Conservation (phyloP, 331 rosid species). For the Quercus lobata region DNA sequence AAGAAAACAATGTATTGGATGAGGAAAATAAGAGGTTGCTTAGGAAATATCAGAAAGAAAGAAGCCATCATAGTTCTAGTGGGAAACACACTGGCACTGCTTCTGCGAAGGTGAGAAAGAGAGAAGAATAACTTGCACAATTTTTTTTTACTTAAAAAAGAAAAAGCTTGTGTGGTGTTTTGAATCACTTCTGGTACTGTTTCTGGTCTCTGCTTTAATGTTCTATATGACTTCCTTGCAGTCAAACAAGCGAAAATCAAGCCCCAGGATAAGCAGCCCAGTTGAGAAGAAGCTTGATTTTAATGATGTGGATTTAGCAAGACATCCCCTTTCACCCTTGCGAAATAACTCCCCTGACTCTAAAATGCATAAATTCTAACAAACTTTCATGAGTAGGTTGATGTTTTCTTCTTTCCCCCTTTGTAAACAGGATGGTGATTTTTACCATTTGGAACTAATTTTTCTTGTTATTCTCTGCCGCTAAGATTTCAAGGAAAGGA, state of each 20-base stretch:
- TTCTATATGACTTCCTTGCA: conserved; percentile 34
- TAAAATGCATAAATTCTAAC: conserved; percentile 52
- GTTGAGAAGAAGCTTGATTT: conserved; percentile 61
- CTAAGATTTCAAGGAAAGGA: not conserved
- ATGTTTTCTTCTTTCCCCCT: conserved; percentile 12
- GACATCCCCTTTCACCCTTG: conserved; percentile 79
- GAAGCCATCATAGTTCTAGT: conserved; percentile 44
- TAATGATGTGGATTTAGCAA: conserved; percentile 42
- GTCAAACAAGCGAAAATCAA: conserved; percentile 83
- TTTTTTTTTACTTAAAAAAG: not conserved
- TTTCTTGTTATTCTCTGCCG: not conserved
- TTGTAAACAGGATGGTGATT: not conserved
- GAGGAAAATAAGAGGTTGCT: conserved; percentile 59
- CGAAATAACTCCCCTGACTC: conserved; percentile 58
- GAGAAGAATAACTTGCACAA: not conserved
- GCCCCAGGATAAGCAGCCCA: conserved; percentile 50
- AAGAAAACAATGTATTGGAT: conserved; percentile 58
- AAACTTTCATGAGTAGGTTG: not conserved
- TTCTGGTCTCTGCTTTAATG: not conserved
- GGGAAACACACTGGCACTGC: conserved; percentile 53
- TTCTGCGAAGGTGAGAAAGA: conserved; percentile 63
- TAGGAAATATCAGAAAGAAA: conserved; percentile 45
- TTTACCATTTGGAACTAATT: not conserved
- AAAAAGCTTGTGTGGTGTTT: not conserved
- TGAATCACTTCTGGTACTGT: not conserved